Base-by-base conservation (phyloP, 352 stramenopile species). In the Thalassiosira livingstoniorum region DNA sequence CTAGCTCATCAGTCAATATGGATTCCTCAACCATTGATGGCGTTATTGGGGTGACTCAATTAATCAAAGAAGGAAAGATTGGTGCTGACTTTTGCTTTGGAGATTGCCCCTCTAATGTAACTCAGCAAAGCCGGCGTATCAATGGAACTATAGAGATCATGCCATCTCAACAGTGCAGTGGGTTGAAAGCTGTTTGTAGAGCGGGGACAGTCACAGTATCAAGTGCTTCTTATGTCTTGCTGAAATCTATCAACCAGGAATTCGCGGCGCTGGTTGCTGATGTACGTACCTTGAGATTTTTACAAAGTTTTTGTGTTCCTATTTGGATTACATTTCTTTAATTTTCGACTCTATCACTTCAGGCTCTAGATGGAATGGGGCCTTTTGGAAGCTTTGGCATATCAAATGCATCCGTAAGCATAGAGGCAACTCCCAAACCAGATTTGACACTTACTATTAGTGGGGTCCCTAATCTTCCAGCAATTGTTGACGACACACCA, bases 31-130 rank as follows among this genome's bases (percentile, higher is more conserved):
- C 10, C 5, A 23, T 31, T 25, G 4, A 31, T 23, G 18, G 21
- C 5, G 29, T 58, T 23, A 7, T 58, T 7, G 5, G 29, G 5
- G 29, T 51, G 10, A 27, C 29, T 27, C 51, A 31, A 2, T 4
- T 68, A n/a, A 27, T 68, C 4, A 43, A 53, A 27, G 25, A 45
- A 13, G 60, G 60, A 2, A 68, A 68, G 60, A 51, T 68, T 13
- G 15, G 7, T 3, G 34, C 25, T 29, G 27, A 43, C 7, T 68
- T 68, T 25, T 68, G 60, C 32, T 68, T 68, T 68, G 60, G 60
- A 13, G 60, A 68, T 35, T 68, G 60, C 51, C 23, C 29, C 34
- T 10, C 23, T 7, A 43, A 23, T 47, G 60, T 5, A 68, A 5
- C 11, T 15, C 4, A 35, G 7, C 15, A 68, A 18, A 45, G 37